These are phyloP conservation scores for Nectriaceae sp. DNA, from an alignment of 2,329 filamentous ascomycete species.

Conservation along the genomic window DNA sequence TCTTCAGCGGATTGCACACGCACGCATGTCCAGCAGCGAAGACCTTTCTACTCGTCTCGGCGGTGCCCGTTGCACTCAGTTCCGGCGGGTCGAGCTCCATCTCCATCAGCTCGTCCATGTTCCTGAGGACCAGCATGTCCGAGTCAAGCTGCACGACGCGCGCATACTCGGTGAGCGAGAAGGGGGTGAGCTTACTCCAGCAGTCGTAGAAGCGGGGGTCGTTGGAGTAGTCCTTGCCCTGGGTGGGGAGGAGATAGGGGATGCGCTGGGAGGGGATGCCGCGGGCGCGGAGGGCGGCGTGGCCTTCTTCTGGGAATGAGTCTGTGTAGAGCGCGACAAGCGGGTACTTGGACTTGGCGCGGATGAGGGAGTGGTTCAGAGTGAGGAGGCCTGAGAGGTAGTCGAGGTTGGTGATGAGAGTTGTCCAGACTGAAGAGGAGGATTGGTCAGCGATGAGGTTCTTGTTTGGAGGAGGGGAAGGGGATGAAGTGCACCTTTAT, in stretches of 20 bases:
- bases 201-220: conserved; percentile 88
- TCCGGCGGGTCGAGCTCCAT: conserved; percentile 62
- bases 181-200: conserved; percentile 85
- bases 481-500: conserved; percentile 34
- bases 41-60: conserved; percentile 53
- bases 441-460: conserved; percentile 9
- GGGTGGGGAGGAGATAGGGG: conserved; percentile 69
- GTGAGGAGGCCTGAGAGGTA: conserved; percentile 84
- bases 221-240: conserved; percentile 67
- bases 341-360: conserved; percentile 67
- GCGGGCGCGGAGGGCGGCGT: conserved; percentile 67
- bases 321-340: conserved; percentile 84
- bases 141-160: conserved; percentile 83
- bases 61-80: conserved; percentile 23
- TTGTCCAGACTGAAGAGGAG: conserved; percentile 90
- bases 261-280: conserved; percentile 71
- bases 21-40: conserved; percentile 86
- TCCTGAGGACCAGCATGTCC: conserved; percentile 80
- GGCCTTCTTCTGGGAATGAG: conserved; percentile 68
- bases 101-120: conserved; percentile 95
- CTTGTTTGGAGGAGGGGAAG: conserved; percentile 4
- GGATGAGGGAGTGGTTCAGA: conserved; percentile 74
- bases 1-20: conserved; percentile 80
- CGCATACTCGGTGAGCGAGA: conserved; percentile 74
- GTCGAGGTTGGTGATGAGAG: conserved; percentile 79